Base-by-base conservation (phyloP, 345 rosid species). In the Rhodamnia rubescens region DNA sequence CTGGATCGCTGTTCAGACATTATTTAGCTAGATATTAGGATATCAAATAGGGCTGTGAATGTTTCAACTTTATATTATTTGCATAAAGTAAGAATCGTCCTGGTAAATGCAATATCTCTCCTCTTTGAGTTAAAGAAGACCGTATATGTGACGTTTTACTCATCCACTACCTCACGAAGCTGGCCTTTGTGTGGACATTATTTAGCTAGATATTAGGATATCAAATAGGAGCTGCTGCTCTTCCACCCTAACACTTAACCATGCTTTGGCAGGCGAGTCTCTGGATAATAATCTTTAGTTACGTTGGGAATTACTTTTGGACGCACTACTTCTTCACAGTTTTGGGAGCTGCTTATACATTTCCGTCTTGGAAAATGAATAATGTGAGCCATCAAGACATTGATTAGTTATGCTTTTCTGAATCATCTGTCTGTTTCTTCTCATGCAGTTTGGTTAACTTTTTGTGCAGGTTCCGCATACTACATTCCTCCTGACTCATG, bases 281-380 rank as follows among this genome's bases (percentile, higher is more conserved):
- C 22, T 97, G 99, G 99, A 94, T 95, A 85, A 88, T 92, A 85
- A 90, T 94, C 59, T 97, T 96, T 88, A 96, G 99, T 90, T 96
- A 97, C 83, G 98, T 97, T 36, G 99, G 99, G 57, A 97, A 97
- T 87, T 97, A 97, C 93, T 97, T 97, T 86, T 97, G 98, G 99
- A 96, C 99, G 18, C 99, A 97, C 86, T 97, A 96, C 88, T 97
- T 97, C 95, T 97, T 97, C 90, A 89, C 96, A 49, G 98, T 97
- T 89, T 85, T 97, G 91, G 99, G 99, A 86, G 99, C 99, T 32
- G 93, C 99, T n/a, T 97, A 97, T 88, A 96, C 99, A 80, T 97
- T 97, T 85, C 99, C 99, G 32, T 96, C 99, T 0, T 97, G 99
- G 99, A 97, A 88, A 92, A 97, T 97, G 99, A 97, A 97, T 86